Percentiles rank a stretch among this genome's conserved stretches.
These are phyloP conservation scores for Aphanomyces invadans DNA, from an alignment of 352 stramenopile genomes.

Conservation along the genomic window DNA sequence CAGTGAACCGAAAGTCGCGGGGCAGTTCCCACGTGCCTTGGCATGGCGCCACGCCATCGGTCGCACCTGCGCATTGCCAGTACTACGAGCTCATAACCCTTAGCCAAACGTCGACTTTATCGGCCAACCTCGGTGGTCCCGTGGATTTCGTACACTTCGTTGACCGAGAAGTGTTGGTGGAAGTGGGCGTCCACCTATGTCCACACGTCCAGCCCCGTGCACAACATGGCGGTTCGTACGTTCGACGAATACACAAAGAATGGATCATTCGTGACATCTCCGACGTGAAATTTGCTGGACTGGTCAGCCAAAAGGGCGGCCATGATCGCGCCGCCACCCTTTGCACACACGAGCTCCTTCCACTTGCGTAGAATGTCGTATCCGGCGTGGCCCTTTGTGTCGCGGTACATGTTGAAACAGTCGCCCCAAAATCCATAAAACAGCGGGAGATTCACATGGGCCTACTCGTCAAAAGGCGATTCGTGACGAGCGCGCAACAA, in stretches of 20 bases:
- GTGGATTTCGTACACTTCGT: conserved; percentile 86
- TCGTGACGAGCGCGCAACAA: no score
- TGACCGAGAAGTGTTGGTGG: conserved; percentile 51
- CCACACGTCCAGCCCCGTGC: neutral
- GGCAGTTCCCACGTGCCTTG: conserved; percentile 44
- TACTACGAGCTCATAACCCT: conserved; percentile 24
- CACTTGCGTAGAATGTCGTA: conserved; percentile 60
- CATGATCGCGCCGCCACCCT: conserved; percentile 39
- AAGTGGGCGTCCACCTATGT: conserved; percentile 84
- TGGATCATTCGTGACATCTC: conserved; percentile 42
- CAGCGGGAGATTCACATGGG: conserved; percentile 59
- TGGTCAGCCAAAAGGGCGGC: neutral
- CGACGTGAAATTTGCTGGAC: neutral
- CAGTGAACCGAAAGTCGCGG: conserved; percentile 42
- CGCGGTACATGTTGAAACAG: conserved; percentile 83
- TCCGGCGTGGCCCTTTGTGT: conserved; percentile 65
- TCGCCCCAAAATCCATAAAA: conserved; percentile 91
- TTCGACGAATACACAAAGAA: conserved; percentile 93
- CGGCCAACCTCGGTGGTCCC: conserved; percentile 78
- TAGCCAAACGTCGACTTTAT: conserved; percentile 19
- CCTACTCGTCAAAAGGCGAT: conserved; percentile 27
- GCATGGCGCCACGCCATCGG: conserved; percentile 35
- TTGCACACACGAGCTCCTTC: conserved; percentile 29
- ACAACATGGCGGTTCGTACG: conserved; percentile 31
- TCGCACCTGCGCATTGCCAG: conserved; percentile 39